Base-by-base conservation (phyloP, 352 stramenopile species). In the Phytophthora idaei region DNA sequence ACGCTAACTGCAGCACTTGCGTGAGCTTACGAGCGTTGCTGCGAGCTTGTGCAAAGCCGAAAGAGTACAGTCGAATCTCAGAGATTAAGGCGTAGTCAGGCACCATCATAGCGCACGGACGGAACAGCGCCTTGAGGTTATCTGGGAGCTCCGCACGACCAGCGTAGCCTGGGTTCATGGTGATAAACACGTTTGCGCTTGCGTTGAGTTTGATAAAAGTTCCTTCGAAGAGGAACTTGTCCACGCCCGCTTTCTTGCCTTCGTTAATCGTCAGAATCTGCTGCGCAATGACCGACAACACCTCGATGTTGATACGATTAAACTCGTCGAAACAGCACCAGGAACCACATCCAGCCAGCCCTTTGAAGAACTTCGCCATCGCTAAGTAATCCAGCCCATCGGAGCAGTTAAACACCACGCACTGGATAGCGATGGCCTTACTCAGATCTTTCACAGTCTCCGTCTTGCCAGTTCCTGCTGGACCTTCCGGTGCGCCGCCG, bases 361-460 rank as follows among this genome's bases (percentile, higher is more conserved):
- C 94, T 62, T 98, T 98, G 72, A 98, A 98, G 74, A 98, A 98
- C 64, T 98, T 98, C 31, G 89, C 94, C 94, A 98, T 98, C 15
- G 94, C 94, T 51, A 97, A 63, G 73, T 98, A 98, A 57, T 98
- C 92, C 2, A 98, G 69, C 2, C 90, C 89, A 12, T 93, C 83
- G 0, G 92, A 98, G 72, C 94, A 98, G 70, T 98, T 98, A 65
- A 97, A 98, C 10, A 98, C 94, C 14, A 98, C 94, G 56, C 95
- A 98, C 73, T 98, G 95, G 56, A 98, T 98, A 17, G 93, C 94
- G 28, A 98, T 97, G 1, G 93, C 94, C 56, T 98, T 98, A n/a
- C 85, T 94, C 14, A 98, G 48, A 77, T 98, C 94, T 65, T 98
- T 98, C 9, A 97, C 92, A 0, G 94, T 98, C 77, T 98, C 94